Evolutionary conservation across 1,284 basidiomycete genomes (phyloP), one percentile per base, ranked within the genome.

Genomic region (Leccinum fuscescens): DNA sequence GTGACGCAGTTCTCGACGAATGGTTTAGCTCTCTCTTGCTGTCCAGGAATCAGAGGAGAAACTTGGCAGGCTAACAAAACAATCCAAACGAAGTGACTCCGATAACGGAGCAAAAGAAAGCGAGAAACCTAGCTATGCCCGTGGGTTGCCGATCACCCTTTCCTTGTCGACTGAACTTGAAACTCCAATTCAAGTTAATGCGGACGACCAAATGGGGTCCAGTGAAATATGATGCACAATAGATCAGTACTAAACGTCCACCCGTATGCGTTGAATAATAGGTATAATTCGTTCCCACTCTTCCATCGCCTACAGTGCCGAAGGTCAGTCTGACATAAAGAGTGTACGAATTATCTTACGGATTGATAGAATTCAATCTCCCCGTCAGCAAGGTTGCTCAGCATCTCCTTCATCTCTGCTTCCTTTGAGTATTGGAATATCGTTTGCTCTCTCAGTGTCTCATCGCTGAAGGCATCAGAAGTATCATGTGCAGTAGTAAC

Each of bases 401-500:
- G 75, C 81, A 98, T 87, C 70, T 96, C 93, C 77, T 96, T 97
- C 92, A 98, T 92, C 79, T 99, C 96, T 53, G 88, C 84, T 70
- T 94, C 89, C 74, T 98, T 98, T 6, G 90, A 87, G 62, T 88
- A 82, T 70, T 96, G 93, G 77, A 98, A 99, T 59, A 94, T 82
- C 17, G 83, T 78, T 75, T 98, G 94, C 76, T 99, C 96, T 57
- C 89, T 83, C 33, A 97, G 78, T 11, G 96, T 96, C 76, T 97
- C 93, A 61, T 95, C 90, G 65, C 93, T 96, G 76, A 99, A 98
- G 2, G 93, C 93, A 66, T 94, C 93, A 1, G 92, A 94, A 0
- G 96, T 97, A 72, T 98, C 95, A 69, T 98, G 94, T 0, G 96
- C 93, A 3, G 89, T 90, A 0, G 92, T 92, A 6, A 99, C 96